A percentile compares a stretch with the other conserved stretches of the same genome.
phyloP scores from a whole-genome alignment of 2,329 filamentous ascomycete species.

The Colletotrichum gloeosporioides region DNA sequence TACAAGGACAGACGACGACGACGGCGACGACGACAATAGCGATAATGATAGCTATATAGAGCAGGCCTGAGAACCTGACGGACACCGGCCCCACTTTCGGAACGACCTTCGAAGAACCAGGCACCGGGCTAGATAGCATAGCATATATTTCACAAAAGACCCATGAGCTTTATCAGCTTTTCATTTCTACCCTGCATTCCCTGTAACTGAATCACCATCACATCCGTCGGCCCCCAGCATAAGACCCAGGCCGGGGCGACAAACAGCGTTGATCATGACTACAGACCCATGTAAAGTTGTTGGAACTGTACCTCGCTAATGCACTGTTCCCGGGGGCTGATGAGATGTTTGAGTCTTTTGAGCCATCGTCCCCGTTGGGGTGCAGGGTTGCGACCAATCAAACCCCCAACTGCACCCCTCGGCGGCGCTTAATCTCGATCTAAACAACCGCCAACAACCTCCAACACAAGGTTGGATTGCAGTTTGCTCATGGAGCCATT shows the following conservation, averaged over 20 bases:
- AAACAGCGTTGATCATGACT: neutral
- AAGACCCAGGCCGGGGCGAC: neutral
- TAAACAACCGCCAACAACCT: neutral
- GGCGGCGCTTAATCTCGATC: neutral
- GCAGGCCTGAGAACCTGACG: neutral
- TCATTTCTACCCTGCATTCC: neutral
- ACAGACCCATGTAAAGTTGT: neutral
- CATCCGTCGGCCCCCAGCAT: neutral
- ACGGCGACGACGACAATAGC: no score
- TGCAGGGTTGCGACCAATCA: neutral
- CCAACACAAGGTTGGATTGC: neutral
- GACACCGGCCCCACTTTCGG: neutral
- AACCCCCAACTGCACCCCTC: neutral
- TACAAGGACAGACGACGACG: no score
- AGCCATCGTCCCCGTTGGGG: neutral
- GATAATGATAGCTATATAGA: no score
- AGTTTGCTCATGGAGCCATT: neutral
- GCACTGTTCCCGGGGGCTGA: neutral
- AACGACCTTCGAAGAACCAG: neutral
- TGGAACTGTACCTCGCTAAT: neutral
- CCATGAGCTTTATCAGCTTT: accelerated
- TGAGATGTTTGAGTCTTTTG: neutral
- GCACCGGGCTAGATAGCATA: neutral
- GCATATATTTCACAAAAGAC: neutral
- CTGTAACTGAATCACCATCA: neutral